A percentile compares a stretch with the other conserved stretches of the same genome.
Conservation (phyloP, 1,139 yeast genomes). For the Pichia inconspicua region DNA sequence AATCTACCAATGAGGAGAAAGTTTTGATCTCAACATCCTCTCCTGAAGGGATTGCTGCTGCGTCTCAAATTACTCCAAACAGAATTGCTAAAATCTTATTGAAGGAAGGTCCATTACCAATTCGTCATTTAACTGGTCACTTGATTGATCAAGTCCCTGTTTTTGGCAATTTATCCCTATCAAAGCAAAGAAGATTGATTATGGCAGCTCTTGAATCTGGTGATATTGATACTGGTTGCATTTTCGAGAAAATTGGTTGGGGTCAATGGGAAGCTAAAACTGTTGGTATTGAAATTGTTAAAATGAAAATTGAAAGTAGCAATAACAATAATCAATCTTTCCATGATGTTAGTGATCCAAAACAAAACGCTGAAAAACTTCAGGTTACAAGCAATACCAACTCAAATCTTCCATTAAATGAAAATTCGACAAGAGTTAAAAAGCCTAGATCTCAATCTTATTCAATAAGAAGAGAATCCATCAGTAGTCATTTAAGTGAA, state of each 20-base stretch:
- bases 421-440: neutral
- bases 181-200: conserved; percentile 83
- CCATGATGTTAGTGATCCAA: neutral
- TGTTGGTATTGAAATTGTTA: conserved; percentile 29
- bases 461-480: conserved; percentile 45
- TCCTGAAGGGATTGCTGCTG: conserved; percentile 84
- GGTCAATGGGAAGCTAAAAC: conserved; percentile 90
- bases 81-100: conserved; percentile 63
- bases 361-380: neutral
- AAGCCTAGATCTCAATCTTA: conserved; percentile 30
- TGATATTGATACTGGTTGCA: conserved; percentile 52
- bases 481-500: conserved; percentile 41
- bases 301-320: conserved; percentile 28
- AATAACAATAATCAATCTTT: neutral
- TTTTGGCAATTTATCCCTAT: conserved; percentile 70
- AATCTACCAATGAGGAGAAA: conserved; percentile 23
- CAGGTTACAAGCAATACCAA: neutral
- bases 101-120: conserved; percentile 81
- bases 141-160: conserved; percentile 68
- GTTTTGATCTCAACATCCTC: conserved; percentile 63
- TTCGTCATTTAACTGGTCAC: conserved; percentile 80
- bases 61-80: conserved; percentile 76
- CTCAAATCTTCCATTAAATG: neutral
- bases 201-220: conserved; percentile 81
- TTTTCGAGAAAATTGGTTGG: conserved; percentile 95